Conservation (phyloP, 1,284 basidiomycete genomes). For the Taiwanofungus camphoratus region DNA sequence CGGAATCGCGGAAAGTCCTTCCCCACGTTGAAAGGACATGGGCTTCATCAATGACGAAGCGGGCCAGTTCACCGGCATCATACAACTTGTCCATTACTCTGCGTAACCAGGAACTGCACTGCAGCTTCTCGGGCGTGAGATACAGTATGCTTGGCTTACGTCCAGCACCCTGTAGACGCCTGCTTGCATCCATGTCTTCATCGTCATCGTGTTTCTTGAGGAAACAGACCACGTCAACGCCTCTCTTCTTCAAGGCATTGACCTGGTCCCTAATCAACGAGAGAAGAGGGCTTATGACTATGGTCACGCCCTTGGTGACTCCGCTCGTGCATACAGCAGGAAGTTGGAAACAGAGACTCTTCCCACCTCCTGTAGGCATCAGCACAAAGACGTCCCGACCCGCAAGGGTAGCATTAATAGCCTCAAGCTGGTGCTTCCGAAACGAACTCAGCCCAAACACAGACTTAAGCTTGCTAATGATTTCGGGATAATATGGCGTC, state of each 20-base stretch:
- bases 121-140: constrained; percentile 90
- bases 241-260: constrained; percentile 55
- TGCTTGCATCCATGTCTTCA: constrained; percentile 30
- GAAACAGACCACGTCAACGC: constrained; percentile 70
- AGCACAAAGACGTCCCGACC: constrained; percentile 91
- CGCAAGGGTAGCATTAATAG: constrained; percentile 75
- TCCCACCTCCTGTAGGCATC: constrained; percentile 97
- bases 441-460: constrained; percentile 72
- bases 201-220: constrained; percentile 46
- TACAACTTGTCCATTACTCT: constrained; percentile 57
- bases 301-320: constrained; percentile 74
- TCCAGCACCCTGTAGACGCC: constrained; percentile 3
- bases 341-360: constrained; percentile 82
- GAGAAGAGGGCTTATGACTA: constrained; percentile 88
- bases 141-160: constrained; percentile 72
- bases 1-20: constrained; percentile 74
- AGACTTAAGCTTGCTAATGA: constrained; percentile 53
- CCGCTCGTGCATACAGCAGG: constrained; percentile 81
- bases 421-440: constrained; percentile 83
- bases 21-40: constrained; percentile 91
- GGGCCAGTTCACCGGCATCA: constrained; percentile 55
- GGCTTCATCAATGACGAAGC: constrained; percentile 96
- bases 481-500: constrained; percentile 48
- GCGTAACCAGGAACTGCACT: constrained; percentile 54
- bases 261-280: constrained; percentile 94